Conservation (phyloP, 352 stramenopile genomes). For the Phytophthora citricola region DNA sequence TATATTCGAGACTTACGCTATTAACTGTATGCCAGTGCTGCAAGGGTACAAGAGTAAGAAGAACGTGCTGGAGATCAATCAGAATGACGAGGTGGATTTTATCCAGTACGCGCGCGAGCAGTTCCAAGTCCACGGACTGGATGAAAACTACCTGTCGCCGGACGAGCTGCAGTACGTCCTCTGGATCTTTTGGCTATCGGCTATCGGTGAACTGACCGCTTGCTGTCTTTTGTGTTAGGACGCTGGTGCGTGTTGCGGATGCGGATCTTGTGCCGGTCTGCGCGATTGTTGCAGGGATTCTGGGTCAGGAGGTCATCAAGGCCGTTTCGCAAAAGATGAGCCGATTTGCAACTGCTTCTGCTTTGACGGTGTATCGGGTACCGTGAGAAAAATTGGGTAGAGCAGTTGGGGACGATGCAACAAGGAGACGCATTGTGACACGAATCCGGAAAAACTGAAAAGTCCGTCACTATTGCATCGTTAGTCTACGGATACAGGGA, state of each 20-base stretch:
- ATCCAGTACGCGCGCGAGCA: constrained; percentile 61
- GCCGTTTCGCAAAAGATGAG: constrained; percentile 96
- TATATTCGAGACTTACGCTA: no score
- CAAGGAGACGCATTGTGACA: no score
- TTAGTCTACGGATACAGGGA: constrained; percentile 15
- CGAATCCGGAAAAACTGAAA: neutral
- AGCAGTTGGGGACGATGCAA: no score
- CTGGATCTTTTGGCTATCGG: no score
- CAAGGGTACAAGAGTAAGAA: constrained; percentile 57
- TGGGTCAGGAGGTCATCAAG: constrained; percentile 99
- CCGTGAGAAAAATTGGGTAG: constrained; percentile 69
- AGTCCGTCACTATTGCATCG: constrained; percentile 12
- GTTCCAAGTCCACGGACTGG: constrained; percentile 65
- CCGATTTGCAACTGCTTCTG: constrained; percentile 97
- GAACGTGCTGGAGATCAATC: constrained; percentile 9
- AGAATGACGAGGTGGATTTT: constrained; percentile 47
- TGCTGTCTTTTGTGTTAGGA: constrained; percentile 20
- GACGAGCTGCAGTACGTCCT: constrained; percentile 55
- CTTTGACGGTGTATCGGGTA: constrained; percentile 85
- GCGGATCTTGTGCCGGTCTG: constrained; percentile 92
- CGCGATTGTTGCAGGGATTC: constrained; percentile 95
- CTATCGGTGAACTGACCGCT: neutral
- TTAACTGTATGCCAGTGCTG: constrained; percentile 51
- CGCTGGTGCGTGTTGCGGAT: constrained; percentile 49
- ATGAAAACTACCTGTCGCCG: constrained; percentile 61